Percentiles rank a stretch among this genome's conserved stretches.
These are phyloP conservation scores for Boletus semigastroideus DNA, from an alignment of 1,284 basidiomycete species.

Conservation along the genomic window DNA sequence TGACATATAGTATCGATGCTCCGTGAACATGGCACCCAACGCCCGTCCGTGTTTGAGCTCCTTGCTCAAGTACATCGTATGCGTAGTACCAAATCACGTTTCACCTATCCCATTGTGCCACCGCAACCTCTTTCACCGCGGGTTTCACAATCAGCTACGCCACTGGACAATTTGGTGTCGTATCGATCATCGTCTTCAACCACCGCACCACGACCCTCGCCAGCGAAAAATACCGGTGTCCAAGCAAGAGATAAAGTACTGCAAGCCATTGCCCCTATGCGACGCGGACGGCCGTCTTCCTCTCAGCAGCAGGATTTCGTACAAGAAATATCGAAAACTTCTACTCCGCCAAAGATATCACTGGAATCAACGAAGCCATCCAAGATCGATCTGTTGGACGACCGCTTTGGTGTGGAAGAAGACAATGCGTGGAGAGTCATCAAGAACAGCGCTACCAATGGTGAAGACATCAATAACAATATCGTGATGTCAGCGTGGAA, in stretches of 20 bases:
- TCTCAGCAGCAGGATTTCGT: constrained; percentile 34
- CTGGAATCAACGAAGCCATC: constrained; percentile 20
- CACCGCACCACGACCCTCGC: constrained; percentile 21
- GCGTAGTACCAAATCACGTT: constrained; percentile 80
- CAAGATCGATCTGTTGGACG: constrained; percentile 40
- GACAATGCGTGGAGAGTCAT: constrained; percentile 54
- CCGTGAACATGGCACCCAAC: constrained; percentile 79
- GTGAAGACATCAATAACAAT: constrained; percentile 31
- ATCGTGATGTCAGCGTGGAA: constrained; percentile 35
- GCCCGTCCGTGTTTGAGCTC: constrained; percentile 82
- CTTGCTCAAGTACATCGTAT: constrained; percentile 75
- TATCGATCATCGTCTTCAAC: constrained; percentile 34
- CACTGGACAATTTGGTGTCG: constrained; percentile 40
- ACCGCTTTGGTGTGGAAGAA: constrained; percentile 47
- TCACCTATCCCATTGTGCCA: constrained; percentile 60
- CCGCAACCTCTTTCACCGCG: constrained; percentile 50
- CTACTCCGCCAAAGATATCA: constrained; percentile 39
- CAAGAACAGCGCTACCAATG: constrained; percentile 19
- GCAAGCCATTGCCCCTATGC: constrained; percentile 76
- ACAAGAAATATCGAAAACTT: constrained; percentile 35
- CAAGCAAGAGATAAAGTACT: constrained; percentile 72
- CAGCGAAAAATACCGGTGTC: constrained; percentile 42
- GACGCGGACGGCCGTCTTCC: constrained; percentile 61
- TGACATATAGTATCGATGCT: constrained; percentile 73
- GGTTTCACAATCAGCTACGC: constrained; percentile 23